phyloP scores from a whole-genome alignment of 179 eudicot genomes.

The Actinidia arguta region DNA sequence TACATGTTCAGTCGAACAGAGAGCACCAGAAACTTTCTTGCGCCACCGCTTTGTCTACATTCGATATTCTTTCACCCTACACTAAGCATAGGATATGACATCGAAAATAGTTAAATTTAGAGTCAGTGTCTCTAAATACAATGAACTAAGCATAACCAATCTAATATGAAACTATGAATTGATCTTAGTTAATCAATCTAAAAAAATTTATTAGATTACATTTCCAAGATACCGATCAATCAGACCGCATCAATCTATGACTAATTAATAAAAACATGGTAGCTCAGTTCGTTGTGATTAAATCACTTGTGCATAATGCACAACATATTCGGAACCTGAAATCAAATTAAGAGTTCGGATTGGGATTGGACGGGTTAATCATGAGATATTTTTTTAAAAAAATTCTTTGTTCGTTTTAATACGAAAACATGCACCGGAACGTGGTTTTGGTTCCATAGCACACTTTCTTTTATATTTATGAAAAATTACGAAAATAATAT shows the following conservation, averaged over 20 bases:
- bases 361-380: background rate
- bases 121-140: background rate
- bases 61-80: too few species aligned
- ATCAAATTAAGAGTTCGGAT: background rate
- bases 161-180: background rate
- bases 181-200: too few species aligned
- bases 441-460: conserved; percentile 6
- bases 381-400: background rate
- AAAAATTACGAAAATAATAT: background rate
- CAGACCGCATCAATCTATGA: background rate
- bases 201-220: background rate
- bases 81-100: too few species aligned
- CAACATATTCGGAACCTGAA: conserved; percentile 11
- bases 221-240: background rate
- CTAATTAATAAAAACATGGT: background rate
- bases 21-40: too few species aligned
- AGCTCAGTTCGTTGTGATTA: background rate
- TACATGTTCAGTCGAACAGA: too few species aligned
- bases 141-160: background rate
- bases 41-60: too few species aligned
- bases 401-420: background rate
- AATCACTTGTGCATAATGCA: background rate
- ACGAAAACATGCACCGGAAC: background rate
- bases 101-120: too few species aligned
- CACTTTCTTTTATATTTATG: background rate